Base-by-base conservation (phyloP, 2,329 filamentous ascomycete species). In the Penicillium sp. region DNA sequence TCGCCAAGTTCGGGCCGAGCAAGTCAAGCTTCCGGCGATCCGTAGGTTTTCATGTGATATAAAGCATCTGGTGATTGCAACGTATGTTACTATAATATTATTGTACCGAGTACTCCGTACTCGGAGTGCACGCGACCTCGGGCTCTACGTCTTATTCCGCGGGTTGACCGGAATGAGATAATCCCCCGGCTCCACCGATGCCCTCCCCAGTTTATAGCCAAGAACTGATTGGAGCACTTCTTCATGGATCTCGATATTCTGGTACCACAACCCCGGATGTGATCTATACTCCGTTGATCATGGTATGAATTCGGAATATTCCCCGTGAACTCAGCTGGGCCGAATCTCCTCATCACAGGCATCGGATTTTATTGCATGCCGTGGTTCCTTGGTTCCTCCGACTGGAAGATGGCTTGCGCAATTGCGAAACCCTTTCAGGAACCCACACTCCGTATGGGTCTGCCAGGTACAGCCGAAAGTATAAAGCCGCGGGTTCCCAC, bases 141-240 rank as follows among this genome's bases (percentile, higher is more conserved):
- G 21, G 8, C 24, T 34, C 37, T 17, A 4, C 12, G 33, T 15
- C 33, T 37, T 4, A 39, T 15, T 17, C 5, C 2, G 1, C 35
- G 21, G 13, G 7, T 8, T n/a, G 37, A 17, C 51, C 54, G 42
- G 26, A 56, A 53, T 34, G 2, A 46, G 52, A 48, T 24, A 50
- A 43, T 47, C 6, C 33, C 10, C 49, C 51, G 53, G 41, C 33
- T 43, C 51, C 49, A 50, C 48, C 42, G 17, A 32, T 39, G 48
- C 44, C 45, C 24, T 13, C 26, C 5, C 13, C 22, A 24, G 6
- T 19, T 5, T 13, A 29, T 28, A 12, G n/a, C 39, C 24, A 37
- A 15, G 34, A 13, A 15, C 34, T n/a, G 39, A 41, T 41, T 41
- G 39, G 24, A 41, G 19, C 12, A 12, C 12, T 12, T 38, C 31